Conservation (phyloP, 2,329 filamentous ascomycete genomes). For the Aspergillus sergii region DNA sequence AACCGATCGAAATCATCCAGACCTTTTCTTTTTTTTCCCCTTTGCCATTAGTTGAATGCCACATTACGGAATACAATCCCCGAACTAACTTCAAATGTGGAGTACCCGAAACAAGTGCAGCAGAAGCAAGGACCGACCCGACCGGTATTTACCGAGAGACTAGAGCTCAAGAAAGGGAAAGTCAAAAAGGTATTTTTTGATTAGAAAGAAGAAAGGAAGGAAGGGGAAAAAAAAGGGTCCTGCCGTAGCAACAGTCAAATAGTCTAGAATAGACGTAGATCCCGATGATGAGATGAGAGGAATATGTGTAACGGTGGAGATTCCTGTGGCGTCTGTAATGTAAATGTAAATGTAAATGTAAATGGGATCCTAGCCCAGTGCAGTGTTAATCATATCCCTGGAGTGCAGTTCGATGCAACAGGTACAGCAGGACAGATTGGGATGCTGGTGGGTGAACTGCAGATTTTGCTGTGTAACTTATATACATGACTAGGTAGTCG, state of each 20-base stretch:
- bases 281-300: not conserved
- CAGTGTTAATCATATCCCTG: not conserved
- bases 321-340: not conserved
- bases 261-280: slow-evolving; percentile 9
- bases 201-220: not conserved
- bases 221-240: not conserved
- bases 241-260: not conserved
- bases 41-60: not conserved
- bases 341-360: not conserved
- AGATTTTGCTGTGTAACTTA: slow-evolving; percentile 20
- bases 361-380: not conserved
- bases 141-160: not conserved
- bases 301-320: not conserved
- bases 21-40: not conserved
- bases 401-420: not conserved
- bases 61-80: not conserved
- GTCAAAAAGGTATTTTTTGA: too few relatives aligned
- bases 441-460: slow-evolving; percentile 15
- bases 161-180: not conserved
- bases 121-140: slow-evolving; percentile 1
- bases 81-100: not conserved
- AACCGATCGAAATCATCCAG: not conserved
- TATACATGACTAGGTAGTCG: not conserved
- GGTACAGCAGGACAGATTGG: slow-evolving; percentile 1
- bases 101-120: not conserved